phyloP scores from a whole-genome alignment of 2,329 filamentous ascomycete species.

The Rosellinia necatrix region DNA sequence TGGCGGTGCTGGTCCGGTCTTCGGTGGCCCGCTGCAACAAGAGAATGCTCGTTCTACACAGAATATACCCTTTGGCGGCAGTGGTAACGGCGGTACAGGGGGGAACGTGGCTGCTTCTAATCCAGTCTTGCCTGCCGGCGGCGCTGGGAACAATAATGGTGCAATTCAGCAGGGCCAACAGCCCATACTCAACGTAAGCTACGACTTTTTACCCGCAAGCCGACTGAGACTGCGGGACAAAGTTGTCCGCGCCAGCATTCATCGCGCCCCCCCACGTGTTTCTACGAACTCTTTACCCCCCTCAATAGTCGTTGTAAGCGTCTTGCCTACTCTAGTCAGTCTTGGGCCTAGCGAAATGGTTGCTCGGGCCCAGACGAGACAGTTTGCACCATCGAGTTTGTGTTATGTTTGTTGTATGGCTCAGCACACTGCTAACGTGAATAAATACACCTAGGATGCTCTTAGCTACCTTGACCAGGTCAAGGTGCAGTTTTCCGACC shows the following conservation, averaged over 20 bases:
- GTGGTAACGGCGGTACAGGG: conserved; percentile 58
- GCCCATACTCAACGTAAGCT: conserved; percentile 74
- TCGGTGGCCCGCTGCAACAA: conserved; percentile 70
- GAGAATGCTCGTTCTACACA: conserved; percentile 65
- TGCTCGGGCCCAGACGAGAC: background rate
- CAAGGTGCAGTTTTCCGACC: conserved; percentile 95
- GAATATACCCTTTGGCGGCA: conserved; percentile 60
- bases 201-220: background rate
- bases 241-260: background rate
- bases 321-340: background rate
- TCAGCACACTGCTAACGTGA: conserved; percentile 34
- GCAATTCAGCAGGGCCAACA: conserved; percentile 27
- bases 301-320: background rate
- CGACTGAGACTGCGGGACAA: background rate
- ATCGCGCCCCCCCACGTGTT: background rate
- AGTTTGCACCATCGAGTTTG: no score
- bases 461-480: conserved; percentile 97
- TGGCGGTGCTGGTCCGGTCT: conserved; percentile 66
- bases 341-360: background rate
- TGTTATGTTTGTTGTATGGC: background rate
- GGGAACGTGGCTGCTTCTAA: conserved; percentile 48
- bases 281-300: background rate
- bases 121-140: conserved; percentile 37
- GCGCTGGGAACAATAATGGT: conserved; percentile 48
- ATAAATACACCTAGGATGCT: conserved; percentile 59